phyloP scores from a whole-genome alignment of 495 filamentous ascomycete genomes.

The Annulohypoxylon moriforme region DNA sequence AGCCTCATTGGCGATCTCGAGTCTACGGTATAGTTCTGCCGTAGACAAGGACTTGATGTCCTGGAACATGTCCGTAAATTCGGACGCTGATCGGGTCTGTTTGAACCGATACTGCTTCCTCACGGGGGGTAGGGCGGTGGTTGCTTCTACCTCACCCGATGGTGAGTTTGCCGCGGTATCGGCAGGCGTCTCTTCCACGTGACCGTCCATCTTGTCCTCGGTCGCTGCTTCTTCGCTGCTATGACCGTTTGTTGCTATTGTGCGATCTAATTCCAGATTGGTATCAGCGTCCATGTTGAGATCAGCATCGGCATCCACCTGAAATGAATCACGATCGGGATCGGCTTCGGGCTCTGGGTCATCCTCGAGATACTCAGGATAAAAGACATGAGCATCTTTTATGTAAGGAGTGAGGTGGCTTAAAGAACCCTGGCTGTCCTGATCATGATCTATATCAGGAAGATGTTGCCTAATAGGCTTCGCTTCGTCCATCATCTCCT shows the following conservation, averaged over 20 bases:
- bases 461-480: neutral
- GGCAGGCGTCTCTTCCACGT: constrained; percentile 39
- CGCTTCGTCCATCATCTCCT: constrained; percentile 8
- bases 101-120: constrained; percentile 38
- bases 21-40: constrained; percentile 65
- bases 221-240: constrained; percentile 11
- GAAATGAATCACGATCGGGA: constrained; percentile 4
- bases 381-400: constrained; percentile 27
- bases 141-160: constrained; percentile 11
- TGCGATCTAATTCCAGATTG: constrained; percentile 3
- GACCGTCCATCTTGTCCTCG: constrained; percentile 8
- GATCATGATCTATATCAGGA: neutral
- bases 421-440: constrained; percentile 20
- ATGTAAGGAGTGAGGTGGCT: constrained; percentile 50
- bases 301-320: constrained; percentile 1
- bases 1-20: constrained; percentile 63
- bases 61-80: constrained; percentile 51
- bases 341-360: constrained; percentile 27
- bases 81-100: constrained; percentile 52
- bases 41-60: constrained; percentile 50
- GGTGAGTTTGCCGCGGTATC: constrained; percentile 41
- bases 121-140: neutral
- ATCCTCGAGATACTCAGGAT: constrained; percentile 35
- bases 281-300: neutral
- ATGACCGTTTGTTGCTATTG: constrained; percentile 22